Conservation (phyloP, 1,284 basidiomycete species). For the Pascua sp. region DNA sequence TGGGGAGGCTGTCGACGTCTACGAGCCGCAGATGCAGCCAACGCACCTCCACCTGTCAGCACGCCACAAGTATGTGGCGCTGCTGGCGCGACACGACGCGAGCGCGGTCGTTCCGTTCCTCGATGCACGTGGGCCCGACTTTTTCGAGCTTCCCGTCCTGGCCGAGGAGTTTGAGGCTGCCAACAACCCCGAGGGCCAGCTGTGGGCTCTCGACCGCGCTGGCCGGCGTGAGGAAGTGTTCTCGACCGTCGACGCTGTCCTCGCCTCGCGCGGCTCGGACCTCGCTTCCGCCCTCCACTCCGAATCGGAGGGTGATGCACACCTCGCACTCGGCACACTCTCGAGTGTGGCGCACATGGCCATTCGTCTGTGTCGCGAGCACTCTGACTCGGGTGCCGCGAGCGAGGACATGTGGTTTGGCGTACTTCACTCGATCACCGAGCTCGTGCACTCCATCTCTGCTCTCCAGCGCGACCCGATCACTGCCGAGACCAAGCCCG, state of each 20-base stretch:
- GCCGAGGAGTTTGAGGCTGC: constrained; percentile 64
- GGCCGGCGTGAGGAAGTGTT: constrained; percentile 67
- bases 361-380: constrained; percentile 64
- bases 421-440: constrained; percentile 74
- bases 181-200: constrained; percentile 67
- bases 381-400: constrained; percentile 57
- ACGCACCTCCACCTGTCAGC: constrained; percentile 55
- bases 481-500: neutral
- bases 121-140: constrained; percentile 57
- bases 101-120: constrained; percentile 65
- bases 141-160: constrained; percentile 62
- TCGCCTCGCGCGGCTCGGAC: constrained; percentile 57
- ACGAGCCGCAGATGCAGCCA: constrained; percentile 6
- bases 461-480: constrained; percentile 10
- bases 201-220: constrained; percentile 73
- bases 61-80: constrained; percentile 62
- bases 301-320: constrained; percentile 37
- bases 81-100: constrained; percentile 71
- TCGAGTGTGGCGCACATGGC: constrained; percentile 49
- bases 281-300: constrained; percentile 54
- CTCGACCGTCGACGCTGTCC: constrained; percentile 61
- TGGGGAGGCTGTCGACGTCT: constrained; percentile 8
- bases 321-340: constrained; percentile 49
- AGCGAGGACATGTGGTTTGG: constrained; percentile 89
- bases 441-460: constrained; percentile 69